Base-by-base conservation (phyloP, 2,329 filamentous ascomycete species). In the Lachnellula arida region DNA sequence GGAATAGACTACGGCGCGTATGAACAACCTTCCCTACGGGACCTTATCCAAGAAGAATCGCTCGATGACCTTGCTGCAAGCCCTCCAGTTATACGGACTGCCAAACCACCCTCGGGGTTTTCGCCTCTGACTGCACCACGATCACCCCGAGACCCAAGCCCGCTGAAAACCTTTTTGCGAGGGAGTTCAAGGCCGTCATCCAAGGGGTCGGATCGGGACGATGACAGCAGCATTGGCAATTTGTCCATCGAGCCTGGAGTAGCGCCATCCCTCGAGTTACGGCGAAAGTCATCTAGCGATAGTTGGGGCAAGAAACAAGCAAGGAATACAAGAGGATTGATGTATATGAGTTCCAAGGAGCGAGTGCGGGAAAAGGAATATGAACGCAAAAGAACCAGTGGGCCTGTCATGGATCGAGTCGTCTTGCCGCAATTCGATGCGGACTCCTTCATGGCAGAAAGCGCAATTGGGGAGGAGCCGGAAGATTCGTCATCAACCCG, bases 101-200 rank as follows among this genome's bases (percentile, higher is more conserved):
- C 90, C 34, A 92, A 92, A 70, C 87, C 86, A 7, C 89, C 89
- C 0, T 90, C 88, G 50, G 89, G 88, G 53, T 83, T 85, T 65
- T 91, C 88, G 25, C 74, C 85, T 17, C 73, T 89, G 51, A 91
- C 87, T n/a, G 81, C 85, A 0, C 79, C 79, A 56, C 84, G 78
- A 59, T 62, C 65, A 76, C 58, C 80, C 81, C 6, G 61, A 57
- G 71, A 74, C 37, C 65, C 69, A 2, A 72, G 73, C 43, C 81
- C 82, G 12, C 68, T 89, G 44, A 82, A 79, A 65, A 82, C 80
- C 43, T 79, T 88, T 43, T 74, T 89, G 46, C 78, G 82, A 55
- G 71, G 69, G 60, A 76, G 70, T 64, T 76, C 76, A 46, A 76
- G 84, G 28, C 82, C 84, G 1, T 85, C 83, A 0, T 86, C 83